Evolutionary conservation across 2,329 filamentous ascomycete genomes (phyloP).

Genomic region (Pseudocercospora fuligena): DNA sequence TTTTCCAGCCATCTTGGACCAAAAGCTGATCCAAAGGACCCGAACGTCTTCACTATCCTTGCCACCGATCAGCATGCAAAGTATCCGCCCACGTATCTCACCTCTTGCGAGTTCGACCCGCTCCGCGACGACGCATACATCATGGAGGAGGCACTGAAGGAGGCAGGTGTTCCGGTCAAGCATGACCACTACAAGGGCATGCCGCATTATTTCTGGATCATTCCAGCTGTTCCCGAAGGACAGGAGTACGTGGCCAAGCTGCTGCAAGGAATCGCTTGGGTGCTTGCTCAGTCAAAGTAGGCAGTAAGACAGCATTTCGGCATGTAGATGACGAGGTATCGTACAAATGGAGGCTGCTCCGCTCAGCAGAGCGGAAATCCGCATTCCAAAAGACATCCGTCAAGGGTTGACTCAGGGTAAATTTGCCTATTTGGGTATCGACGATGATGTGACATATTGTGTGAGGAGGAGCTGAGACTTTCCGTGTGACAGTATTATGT

Average conservation of each 20-base stretch:
- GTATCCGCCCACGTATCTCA: conserved; percentile 55
- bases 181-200: conserved; percentile 37
- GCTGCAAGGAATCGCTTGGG: conserved; percentile 30
- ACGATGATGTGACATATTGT: not conserved
- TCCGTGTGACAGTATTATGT: no score
- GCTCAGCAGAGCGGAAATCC: not conserved
- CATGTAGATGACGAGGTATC: not conserved
- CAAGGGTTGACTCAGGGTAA: not conserved
- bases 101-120: conserved; percentile 57
- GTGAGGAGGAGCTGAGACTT: not conserved
- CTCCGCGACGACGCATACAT: conserved; percentile 58
- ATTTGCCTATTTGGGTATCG: not conserved
- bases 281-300: conserved; percentile 17
- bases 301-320: not conserved
- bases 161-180: conserved; percentile 40
- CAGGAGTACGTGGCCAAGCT: conserved; percentile 29
- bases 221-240: conserved; percentile 28
- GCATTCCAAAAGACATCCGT: not conserved
- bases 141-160: conserved; percentile 55
- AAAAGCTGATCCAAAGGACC: conserved; percentile 29
- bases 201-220: conserved; percentile 47
- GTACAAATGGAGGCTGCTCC: not conserved
- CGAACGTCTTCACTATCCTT: conserved; percentile 29
- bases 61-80: conserved; percentile 31
- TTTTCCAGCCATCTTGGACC: conserved; percentile 18